A percentile compares a stretch with the other conserved stretches of the same genome.
Conservation (phyloP, 129 eudicot species). For the Smallanthus sonchifolius region DNA sequence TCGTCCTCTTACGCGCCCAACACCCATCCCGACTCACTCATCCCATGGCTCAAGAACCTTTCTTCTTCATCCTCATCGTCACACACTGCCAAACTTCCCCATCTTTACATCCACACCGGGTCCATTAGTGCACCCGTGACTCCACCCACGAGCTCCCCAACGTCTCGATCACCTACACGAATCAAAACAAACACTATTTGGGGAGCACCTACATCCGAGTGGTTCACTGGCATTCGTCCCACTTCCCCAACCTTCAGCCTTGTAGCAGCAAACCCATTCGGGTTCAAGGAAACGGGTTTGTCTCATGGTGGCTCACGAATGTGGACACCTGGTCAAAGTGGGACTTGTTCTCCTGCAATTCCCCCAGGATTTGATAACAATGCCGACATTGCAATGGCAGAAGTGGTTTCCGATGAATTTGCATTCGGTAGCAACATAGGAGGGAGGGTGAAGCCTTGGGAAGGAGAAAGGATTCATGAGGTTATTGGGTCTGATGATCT, state of each 20-base stretch:
- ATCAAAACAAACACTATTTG: constrained; percentile 40
- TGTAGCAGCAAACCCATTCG: constrained; percentile 65
- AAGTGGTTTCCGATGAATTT: constrained; percentile 55
- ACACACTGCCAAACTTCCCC: constrained; percentile 44
- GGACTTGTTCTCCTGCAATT: constrained; percentile 78
- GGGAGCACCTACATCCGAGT: constrained; percentile 47
- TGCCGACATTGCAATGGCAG: constrained; percentile 59
- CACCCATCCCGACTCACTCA: constrained; percentile 51
- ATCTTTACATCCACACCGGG: constrained; percentile 52
- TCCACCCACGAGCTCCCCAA: constrained; percentile 79
- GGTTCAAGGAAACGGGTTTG: constrained; percentile 39
- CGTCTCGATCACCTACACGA: constrained; percentile 51
- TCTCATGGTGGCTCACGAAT: constrained; percentile 46
- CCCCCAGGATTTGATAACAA: constrained; percentile 48
- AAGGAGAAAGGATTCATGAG: constrained; percentile 91
- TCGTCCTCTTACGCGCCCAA: constrained; percentile 55
- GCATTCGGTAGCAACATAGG: constrained; percentile 55
- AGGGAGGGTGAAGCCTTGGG: constrained; percentile 79
- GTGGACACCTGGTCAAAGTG: constrained; percentile 83
- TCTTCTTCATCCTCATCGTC: constrained; percentile 62
- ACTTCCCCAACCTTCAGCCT: constrained; percentile 81
- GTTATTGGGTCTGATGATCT: constrained; percentile 73
- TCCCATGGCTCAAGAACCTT: constrained; percentile 74
- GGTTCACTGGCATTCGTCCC: constrained; percentile 54
- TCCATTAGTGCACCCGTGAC: constrained; percentile 92